Percentiles rank a stretch among this genome's conserved stretches.
Conservation (phyloP, 257 asterid genomes). For the Mentha longifolia region DNA sequence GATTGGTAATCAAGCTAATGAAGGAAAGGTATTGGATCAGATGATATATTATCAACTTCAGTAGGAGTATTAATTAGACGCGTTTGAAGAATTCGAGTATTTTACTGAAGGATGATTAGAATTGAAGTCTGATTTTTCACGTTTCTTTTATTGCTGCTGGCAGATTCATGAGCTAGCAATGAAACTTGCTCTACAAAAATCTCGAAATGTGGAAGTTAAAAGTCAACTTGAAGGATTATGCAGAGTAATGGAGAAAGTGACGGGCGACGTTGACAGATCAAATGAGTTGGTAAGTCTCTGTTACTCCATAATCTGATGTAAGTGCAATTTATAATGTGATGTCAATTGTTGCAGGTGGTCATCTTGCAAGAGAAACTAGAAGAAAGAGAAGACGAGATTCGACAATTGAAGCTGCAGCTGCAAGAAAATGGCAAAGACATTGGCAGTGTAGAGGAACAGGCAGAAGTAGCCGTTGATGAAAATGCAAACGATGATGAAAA, state of each 20-base stretch:
- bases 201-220: slow-evolving; percentile 82
- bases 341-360: slow-evolving; percentile 53
- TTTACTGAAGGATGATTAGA: not conserved
- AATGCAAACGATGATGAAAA: slow-evolving; percentile 32
- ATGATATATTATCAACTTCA: not conserved
- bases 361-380: slow-evolving; percentile 82
- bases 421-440: slow-evolving; percentile 35
- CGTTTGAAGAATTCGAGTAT: not conserved
- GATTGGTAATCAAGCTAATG: slow-evolving; percentile 97
- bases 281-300: slow-evolving; percentile 71
- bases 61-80: not conserved
- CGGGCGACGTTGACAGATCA: slow-evolving; percentile 79
- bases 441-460: slow-evolving; percentile 39
- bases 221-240: slow-evolving; percentile 81
- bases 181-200: slow-evolving; percentile 81
- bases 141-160: slow-evolving; percentile 22
- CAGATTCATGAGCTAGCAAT: slow-evolving; percentile 88
- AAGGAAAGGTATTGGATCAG: slow-evolving; percentile 80
- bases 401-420: slow-evolving; percentile 53
- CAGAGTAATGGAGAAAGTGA: slow-evolving; percentile 77
- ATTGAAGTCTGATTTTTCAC: slow-evolving; percentile 16
- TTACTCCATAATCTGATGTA: slow-evolving; percentile 1
- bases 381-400: slow-evolving; percentile 65
- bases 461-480: slow-evolving; percentile 40
- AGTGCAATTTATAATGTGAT: slow-evolving; percentile 13